These are phyloP conservation scores for Aspergillus bertholletiae DNA, from an alignment of 495 filamentous ascomycete species.

Conservation along the genomic window DNA sequence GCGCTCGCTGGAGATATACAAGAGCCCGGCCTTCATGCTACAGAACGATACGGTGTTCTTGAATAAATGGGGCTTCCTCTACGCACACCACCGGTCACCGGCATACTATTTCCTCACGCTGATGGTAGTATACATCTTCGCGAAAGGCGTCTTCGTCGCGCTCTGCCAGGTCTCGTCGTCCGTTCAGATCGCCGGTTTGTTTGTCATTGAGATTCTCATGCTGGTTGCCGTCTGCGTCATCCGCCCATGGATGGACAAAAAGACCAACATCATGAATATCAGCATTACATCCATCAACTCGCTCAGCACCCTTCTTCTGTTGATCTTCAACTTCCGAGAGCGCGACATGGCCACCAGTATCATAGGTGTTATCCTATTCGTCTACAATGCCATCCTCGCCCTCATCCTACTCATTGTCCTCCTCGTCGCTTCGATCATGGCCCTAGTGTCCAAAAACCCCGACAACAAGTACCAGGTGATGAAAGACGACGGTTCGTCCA, in stretches of 20 bases:
- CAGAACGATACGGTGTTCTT: constrained; percentile 85
- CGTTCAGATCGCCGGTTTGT: constrained; percentile 76
- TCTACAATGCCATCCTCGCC: constrained; percentile 82
- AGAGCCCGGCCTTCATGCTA: constrained; percentile 94
- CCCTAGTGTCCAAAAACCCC: constrained; percentile 87
- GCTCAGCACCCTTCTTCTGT: constrained; percentile 77
- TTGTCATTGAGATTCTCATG: constrained; percentile 78
- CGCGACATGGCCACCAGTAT: constrained; percentile 85
- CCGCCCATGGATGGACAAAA: constrained; percentile 98
- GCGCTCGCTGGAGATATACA: constrained; percentile 83
- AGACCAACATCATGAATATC: constrained; percentile 94
- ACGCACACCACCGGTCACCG: constrained; percentile 91
- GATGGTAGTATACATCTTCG: constrained; percentile 69
- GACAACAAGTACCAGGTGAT: constrained; percentile 93
- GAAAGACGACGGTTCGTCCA: constrained; percentile 92
- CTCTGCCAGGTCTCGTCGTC: constrained; percentile 68
- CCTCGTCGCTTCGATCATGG: constrained; percentile 73
- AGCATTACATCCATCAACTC: constrained; percentile 86
- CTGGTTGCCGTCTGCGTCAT: constrained; percentile 75
- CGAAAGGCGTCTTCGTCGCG: constrained; percentile 88
- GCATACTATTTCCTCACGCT: constrained; percentile 94
- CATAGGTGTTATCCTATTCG: constrained; percentile 90
- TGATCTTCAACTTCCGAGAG: constrained; percentile 80
- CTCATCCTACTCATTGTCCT: constrained; percentile 83
- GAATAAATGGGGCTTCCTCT: constrained; percentile 98